These are phyloP conservation scores for Dipodascus albidus DNA, from an alignment of 805 yeast species.

Conservation along the genomic window DNA sequence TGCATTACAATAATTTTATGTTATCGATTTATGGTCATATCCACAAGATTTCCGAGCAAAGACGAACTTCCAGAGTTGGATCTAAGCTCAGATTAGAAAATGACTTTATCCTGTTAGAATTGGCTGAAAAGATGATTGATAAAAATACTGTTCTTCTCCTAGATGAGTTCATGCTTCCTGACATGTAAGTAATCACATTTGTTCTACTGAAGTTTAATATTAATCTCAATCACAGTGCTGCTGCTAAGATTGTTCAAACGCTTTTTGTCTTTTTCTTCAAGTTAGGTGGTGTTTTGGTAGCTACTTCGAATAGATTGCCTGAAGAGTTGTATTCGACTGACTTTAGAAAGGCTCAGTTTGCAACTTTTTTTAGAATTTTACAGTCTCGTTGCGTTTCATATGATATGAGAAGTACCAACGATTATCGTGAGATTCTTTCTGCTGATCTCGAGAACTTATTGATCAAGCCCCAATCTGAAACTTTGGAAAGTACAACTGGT, in stretches of 20 bases:
- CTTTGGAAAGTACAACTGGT: not conserved
- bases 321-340: conserved; percentile 56
- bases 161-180: conserved; percentile 72
- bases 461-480: not conserved
- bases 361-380: conserved; percentile 43
- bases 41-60: conserved; percentile 39
- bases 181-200: conserved; percentile 27
- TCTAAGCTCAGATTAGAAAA: conserved; percentile 33
- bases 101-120: conserved; percentile 53
- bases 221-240: conserved; percentile 29
- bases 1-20: conserved; percentile 64
- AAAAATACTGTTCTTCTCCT: conserved; percentile 48
- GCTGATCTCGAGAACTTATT: conserved; percentile 11
- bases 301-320: conserved; percentile 63
- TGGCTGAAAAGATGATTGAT: conserved; percentile 52
- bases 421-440: conserved; percentile 37
- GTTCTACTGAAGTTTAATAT: not conserved
- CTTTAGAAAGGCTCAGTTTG: conserved; percentile 47
- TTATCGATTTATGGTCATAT: conserved; percentile 56
- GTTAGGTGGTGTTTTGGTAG: conserved; percentile 63
- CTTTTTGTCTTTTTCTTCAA: conserved; percentile 59
- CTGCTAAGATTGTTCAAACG: conserved; percentile 56
- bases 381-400: conserved; percentile 47
- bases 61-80: conserved; percentile 22
- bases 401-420: conserved; percentile 49